Evolutionary conservation across 2,329 filamentous ascomycete genomes (phyloP), one percentile per base, ranked within the genome.

Genomic region (Mycosphaerelloides madeirae): DNA sequence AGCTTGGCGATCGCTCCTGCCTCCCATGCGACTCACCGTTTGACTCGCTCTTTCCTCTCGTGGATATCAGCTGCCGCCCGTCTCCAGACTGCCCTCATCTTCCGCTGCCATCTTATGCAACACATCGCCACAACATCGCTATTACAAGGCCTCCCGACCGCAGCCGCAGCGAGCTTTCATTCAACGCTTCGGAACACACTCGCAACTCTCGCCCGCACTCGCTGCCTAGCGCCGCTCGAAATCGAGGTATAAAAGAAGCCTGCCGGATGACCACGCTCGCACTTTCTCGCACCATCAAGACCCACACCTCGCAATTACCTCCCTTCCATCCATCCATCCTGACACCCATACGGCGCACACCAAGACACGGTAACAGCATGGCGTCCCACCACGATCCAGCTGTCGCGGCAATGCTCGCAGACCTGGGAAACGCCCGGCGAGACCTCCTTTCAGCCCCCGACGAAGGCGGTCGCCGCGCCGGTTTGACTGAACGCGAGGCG

Each of bases 401-500:
- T 7, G 46, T 48, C 15, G 50, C 49, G 20, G 31, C 19, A 6
- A 60, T 60, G 57, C 31, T 58, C 34, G 49, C 47, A n/a, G 56
- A 60, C 31, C 48, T 60, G 13, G 55, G 55, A 43, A 19, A 31
- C 16, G 29, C 12, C 1, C 56, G 55, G 15, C 55, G 56, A 9
- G 57, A 60, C 19, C 7, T 37, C 7, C 25, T 57, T 3, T 56
- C 56, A 3, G 51, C 53, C 3, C 54, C 51, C 16, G 38, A 42
- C 11, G 48, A 44, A 14, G 31, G 25, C 19, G 12, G 14, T 14
- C n/a, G 38, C 9, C 25, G 29, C 12, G 22, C 14, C 6, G 13
- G 38, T 12, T 14, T 31, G 16, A 13, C n/a, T 5, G 28, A 19
- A 5, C 14, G 6, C 3, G n/a, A 31, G 16, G 38, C 28, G 31